phyloP scores from a whole-genome alignment of 768 basidiomycete species.

The Naematelia aurantialba region DNA sequence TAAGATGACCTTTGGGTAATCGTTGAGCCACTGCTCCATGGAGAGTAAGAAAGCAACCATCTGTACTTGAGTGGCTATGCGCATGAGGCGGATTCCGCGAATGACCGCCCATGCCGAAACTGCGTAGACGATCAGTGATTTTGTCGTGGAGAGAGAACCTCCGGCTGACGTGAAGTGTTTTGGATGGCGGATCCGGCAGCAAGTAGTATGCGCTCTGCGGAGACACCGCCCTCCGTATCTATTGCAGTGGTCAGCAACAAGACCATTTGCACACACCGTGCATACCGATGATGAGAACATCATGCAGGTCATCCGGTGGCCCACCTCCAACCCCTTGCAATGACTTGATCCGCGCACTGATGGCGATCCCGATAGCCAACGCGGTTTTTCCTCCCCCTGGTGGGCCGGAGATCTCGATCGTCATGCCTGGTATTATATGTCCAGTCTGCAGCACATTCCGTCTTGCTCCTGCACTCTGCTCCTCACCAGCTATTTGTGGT shows the following conservation, averaged over 20 bases:
- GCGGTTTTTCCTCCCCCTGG: constrained; percentile 47
- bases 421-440: constrained; percentile 37
- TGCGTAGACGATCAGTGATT: constrained; percentile 1
- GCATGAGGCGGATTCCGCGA: constrained; percentile 39
- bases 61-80: constrained; percentile 42
- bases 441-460: constrained; percentile 6
- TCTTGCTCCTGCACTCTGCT: neutral
- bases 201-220: constrained; percentile 24
- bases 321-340: neutral
- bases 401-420: constrained; percentile 43
- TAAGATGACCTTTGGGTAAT: constrained; percentile 32
- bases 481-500: constrained; percentile 4
- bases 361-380: constrained; percentile 24
- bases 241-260: constrained; percentile 6
- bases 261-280: neutral
- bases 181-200: constrained; percentile 23
- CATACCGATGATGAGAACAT: constrained; percentile 47
- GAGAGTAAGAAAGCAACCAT: constrained; percentile 46
- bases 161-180: constrained; percentile 6
- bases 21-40: constrained; percentile 42
- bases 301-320: constrained; percentile 4
- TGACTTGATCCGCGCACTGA: constrained; percentile 26
- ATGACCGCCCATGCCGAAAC: constrained; percentile 25
- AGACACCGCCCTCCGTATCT: constrained; percentile 47
- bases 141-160: neutral